phyloP scores from a whole-genome alignment of 805 yeast species.

The Candida incommunis region DNA sequence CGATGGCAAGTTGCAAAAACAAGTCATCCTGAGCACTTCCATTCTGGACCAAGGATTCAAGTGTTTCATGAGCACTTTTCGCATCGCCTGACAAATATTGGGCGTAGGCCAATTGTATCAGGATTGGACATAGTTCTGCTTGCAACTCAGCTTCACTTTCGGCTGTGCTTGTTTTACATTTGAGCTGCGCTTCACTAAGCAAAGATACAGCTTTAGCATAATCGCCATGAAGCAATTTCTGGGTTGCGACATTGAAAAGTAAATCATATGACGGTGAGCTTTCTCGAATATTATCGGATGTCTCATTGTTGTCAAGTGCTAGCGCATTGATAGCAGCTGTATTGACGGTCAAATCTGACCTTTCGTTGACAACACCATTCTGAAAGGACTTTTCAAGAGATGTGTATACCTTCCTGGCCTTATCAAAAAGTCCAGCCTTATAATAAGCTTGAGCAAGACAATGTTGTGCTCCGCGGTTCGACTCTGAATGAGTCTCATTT shows the following conservation, averaged over 20 bases:
- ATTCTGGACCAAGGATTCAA: slow-evolving; percentile 22
- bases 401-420: slow-evolving; percentile 33
- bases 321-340: slow-evolving; percentile 51
- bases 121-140: slow-evolving; percentile 41
- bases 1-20: slow-evolving; percentile 27
- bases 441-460: slow-evolving; percentile 41
- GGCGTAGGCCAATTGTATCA: slow-evolving; percentile 45
- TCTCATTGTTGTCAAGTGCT: slow-evolving; percentile 13
- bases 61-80: slow-evolving; percentile 25
- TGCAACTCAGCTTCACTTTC: slow-evolving; percentile 31
- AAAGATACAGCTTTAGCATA: slow-evolving; percentile 26
- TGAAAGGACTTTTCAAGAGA: slow-evolving; percentile 21
- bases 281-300: slow-evolving; percentile 2
- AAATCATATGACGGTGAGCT: slow-evolving; percentile 34
- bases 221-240: slow-evolving; percentile 30
- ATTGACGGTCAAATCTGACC: slow-evolving; percentile 42
- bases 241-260: slow-evolving; percentile 44
- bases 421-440: slow-evolving; percentile 28
- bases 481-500: slow-evolving; percentile 8
- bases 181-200: slow-evolving; percentile 31
- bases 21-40: slow-evolving; percentile 22
- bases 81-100: slow-evolving; percentile 25
- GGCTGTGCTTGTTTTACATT: slow-evolving; percentile 28
- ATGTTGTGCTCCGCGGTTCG: slow-evolving; percentile 28
- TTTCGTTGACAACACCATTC: slow-evolving; percentile 25